Evolutionary conservation across 2,329 filamentous ascomycete genomes (phyloP), one percentile per base, ranked within the genome.

Genomic region (Penicillium decumbens): DNA sequence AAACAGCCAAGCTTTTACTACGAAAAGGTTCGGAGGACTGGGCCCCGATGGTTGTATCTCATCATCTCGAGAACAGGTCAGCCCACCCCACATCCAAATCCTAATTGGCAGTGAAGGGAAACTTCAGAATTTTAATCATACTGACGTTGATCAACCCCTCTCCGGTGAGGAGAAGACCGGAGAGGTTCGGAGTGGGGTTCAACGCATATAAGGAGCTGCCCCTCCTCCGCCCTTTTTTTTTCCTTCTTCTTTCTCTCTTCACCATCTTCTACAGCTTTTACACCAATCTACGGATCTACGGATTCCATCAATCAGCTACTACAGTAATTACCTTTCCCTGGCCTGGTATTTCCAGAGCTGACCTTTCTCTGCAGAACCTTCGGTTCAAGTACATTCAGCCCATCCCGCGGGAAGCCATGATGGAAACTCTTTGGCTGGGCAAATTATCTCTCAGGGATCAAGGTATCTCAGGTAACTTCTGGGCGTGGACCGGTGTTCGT

Each of bases 401-500:
- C 52, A 44, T 51, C 47, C 49, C 41, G 41, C 39, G 57, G 70
- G 69, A 69, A 72, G 68, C 60, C 64, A 69, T 72, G 67, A 70
- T 72, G 67, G 56, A 59, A 53, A 60, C 54, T 57, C 65, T 69
- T 66, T 67, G 60, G 67, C 65, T 72, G 69, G 67, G 61, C 57
- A 56, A 48, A 58, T 70, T 66, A 64, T 67, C 57, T 51, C 48
- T 58, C 45, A 61, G 66, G 66, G 70, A 73, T 75, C 72, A 75
- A 75, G 73, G 72, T 75, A 75, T 72, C 67, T 70, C 69, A 70
- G 65, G 68, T 70, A 72, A 70, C 61, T 57, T 67, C 61, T 69
- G 75, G 74, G 80, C 80, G 80, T 84, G 81, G 79, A 80, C 81
- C 81, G 81, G 81, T 84, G 81, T 79, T 77, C 75, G 75, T 75